These are phyloP conservation scores for Dipodascus albidus DNA, from an alignment of 805 yeast species.

Conservation along the genomic window DNA sequence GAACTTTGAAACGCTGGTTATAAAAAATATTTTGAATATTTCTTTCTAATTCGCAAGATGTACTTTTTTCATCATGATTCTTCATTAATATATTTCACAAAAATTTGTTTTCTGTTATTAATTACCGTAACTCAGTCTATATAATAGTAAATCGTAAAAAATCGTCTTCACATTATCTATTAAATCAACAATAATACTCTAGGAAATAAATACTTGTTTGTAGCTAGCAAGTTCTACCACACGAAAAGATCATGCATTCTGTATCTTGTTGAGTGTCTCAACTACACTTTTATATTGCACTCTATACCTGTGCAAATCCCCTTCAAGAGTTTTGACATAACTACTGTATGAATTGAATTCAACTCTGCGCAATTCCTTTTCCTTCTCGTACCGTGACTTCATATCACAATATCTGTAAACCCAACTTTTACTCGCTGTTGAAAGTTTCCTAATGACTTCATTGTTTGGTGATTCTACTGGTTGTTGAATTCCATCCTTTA, in stretches of 20 bases:
- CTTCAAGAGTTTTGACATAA: not conserved
- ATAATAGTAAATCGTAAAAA: too few species aligned
- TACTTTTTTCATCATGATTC: too few species aligned
- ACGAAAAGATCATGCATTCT: too few species aligned
- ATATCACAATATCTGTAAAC: slow-evolving; percentile 1
- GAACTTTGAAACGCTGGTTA: too few species aligned
- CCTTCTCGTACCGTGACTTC: not conserved
- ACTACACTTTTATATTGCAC: not conserved
- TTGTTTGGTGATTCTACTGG: not conserved
- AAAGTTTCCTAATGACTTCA: not conserved
- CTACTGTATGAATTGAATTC: not conserved
- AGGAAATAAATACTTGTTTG: not conserved
- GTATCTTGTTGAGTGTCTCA: not conserved
- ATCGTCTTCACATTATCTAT: not conserved
- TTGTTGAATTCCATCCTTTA: not conserved
- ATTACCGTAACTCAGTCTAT: too few species aligned
- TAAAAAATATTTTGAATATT: too few species aligned
- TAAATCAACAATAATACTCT: too few species aligned
- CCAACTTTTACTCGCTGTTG: not conserved
- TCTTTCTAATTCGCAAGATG: too few species aligned
- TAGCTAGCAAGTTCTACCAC: too few species aligned
- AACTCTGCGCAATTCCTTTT: not conserved
- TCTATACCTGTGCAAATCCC: slow-evolving; percentile 1
- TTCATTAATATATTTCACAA: too few species aligned
- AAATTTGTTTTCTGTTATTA: too few species aligned